These are phyloP conservation scores for Tetrahymena borealis DNA, from an alignment of 73 alveolate species.

Conservation along the genomic window DNA sequence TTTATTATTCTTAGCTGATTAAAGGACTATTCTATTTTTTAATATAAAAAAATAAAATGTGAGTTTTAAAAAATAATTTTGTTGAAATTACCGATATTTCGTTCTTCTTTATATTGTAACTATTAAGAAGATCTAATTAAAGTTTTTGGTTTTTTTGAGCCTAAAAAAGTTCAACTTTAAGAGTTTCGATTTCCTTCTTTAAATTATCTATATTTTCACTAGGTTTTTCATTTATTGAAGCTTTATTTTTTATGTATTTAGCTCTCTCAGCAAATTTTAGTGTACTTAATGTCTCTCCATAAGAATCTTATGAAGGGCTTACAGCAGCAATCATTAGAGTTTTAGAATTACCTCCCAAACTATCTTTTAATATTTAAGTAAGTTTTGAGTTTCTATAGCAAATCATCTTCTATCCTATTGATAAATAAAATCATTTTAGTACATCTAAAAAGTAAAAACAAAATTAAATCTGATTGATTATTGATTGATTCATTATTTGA, in stretches of 20 bases:
- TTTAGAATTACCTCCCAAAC: conserved; percentile 81
- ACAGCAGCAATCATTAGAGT: conserved; percentile 87
- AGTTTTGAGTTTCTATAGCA: conserved; percentile 74
- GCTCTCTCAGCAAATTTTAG: conserved; percentile 87
- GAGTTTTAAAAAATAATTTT: too few relatives aligned
- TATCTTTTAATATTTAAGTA: conserved; percentile 82
- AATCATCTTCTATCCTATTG: neutral
- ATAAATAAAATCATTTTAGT: too few relatives aligned
- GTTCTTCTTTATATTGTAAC: neutral
- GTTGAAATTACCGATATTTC: neutral
- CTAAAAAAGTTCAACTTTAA: neutral
- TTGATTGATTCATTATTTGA: neutral
- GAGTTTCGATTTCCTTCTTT: neutral
- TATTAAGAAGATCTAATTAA: neutral
- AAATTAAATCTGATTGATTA: too few relatives aligned
- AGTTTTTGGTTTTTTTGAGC: neutral
- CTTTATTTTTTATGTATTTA: conserved; percentile 29
- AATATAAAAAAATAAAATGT: too few relatives aligned
- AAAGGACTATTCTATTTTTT: conserved; percentile 3
- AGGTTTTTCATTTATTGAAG: neutral
- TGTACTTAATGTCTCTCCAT: conserved; percentile 85
- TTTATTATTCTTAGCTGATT: neutral
- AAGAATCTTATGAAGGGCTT: conserved; percentile 60
- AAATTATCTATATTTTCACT: neutral
- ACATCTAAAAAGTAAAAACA: too few relatives aligned